Base-by-base conservation (phyloP, 306 rosid species). In the Cicer arietinum region DNA sequence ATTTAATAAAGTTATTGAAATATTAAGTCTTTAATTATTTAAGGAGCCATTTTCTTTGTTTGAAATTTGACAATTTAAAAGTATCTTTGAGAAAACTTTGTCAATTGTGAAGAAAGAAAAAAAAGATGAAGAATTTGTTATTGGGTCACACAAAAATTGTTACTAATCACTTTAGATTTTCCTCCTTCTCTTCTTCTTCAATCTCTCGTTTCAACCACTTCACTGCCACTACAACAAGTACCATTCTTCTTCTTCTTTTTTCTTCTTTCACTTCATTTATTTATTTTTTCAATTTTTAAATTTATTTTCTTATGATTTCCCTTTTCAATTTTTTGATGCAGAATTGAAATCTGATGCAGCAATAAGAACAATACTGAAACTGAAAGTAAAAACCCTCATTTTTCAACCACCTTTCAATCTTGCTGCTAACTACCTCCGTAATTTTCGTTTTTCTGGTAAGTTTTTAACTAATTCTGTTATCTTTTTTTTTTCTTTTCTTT, bases 391-490 rank as follows among this genome's bases (percentile, higher is more conserved):
- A 43, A 40, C 80, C 79, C 72, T 80, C 47, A 9, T 69, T 20
- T 58, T 77, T 74, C 82, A 74, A 18, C 54, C 72, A 37, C 59
- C 11, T 22, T 57, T 75, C 14, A 54, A 7, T 47, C 13, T 47
- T 16, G 75, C 77, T 16, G n/a, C 75, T 44, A 81, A 64, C 51
- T 81, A 18, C 80, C 79, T 73, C 2, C 80, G 69, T 10, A 84
- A 64, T 78, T 50, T 53, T 73, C 69, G 67, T 5, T 40, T 84
- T 80, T 79, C 83, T 62, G 89, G 95, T 80, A 77, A 64, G 25
- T 8, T 60, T 69, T 10, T n/a, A 8, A 3, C 70, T 14, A 2
- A 5, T 61, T 76, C 35, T 43, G 60, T 39, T 45, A 6, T 13
- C 44, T 72, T 42, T 2, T 13, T 46, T 52, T 22, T 7, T n/a